These are phyloP conservation scores for Nectriaceae sp. DNA, from an alignment of 2,329 filamentous ascomycete species.

Conservation along the genomic window DNA sequence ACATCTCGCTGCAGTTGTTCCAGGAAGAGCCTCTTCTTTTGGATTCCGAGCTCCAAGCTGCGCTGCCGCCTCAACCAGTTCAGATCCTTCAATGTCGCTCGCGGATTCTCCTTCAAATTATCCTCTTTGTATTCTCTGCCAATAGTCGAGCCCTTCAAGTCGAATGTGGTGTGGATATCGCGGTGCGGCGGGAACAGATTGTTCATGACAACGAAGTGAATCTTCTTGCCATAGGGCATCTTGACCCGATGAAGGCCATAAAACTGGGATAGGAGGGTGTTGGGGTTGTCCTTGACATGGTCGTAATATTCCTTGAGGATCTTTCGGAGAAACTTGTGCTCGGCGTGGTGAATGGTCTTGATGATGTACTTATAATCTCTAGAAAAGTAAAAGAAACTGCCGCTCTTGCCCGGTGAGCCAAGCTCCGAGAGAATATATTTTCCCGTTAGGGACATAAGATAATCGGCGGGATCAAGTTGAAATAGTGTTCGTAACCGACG, in stretches of 20 bases:
- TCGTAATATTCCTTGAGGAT: conserved; percentile 90
- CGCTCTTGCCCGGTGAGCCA: conserved; percentile 95
- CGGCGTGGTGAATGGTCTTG: conserved; percentile 96
- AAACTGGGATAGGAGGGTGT: conserved; percentile 96
- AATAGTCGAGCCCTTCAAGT: conserved; percentile 94
- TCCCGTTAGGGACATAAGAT: conserved; percentile 95
- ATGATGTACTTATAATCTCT: conserved; percentile 99
- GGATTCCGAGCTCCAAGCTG: conserved; percentile 83
- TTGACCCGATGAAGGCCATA: conserved; percentile 97
- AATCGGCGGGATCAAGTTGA: conserved; percentile 92
- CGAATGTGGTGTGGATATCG: conserved; percentile 96
- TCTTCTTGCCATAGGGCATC: conserved; percentile 96
- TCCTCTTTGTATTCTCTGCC: conserved; percentile 91
- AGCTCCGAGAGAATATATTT: conserved; percentile 98
- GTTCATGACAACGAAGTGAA: conserved; percentile 99
- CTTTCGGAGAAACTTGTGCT: conserved; percentile 84
- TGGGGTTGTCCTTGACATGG: conserved; percentile 90
- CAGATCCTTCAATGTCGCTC: conserved; percentile 92
- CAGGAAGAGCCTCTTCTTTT: conserved; percentile 86
- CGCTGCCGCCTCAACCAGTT: conserved; percentile 91
- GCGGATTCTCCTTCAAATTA: conserved; percentile 81
- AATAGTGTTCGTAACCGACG: conserved; percentile 86
- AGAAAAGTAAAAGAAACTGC: conserved; percentile 99
- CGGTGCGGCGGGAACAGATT: conserved; percentile 97
- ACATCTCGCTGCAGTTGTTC: conserved; percentile 90